These are phyloP conservation scores for Nakazawaea ishiwadae DNA, from an alignment of 805 yeast genomes.

Conservation along the genomic window DNA sequence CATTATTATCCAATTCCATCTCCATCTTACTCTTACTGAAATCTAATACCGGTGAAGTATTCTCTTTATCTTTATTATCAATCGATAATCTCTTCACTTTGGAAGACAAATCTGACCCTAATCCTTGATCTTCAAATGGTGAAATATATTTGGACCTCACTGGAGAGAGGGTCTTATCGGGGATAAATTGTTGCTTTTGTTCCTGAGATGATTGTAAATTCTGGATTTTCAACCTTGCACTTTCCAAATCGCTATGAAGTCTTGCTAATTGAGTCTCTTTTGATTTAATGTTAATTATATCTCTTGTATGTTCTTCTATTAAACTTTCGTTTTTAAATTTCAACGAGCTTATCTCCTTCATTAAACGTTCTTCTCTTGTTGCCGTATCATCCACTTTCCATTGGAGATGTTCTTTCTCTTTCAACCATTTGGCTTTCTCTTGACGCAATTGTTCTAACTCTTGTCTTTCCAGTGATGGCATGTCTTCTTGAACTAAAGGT, in stretches of 20 bases:
- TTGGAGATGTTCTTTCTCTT: slow-evolving; percentile 26
- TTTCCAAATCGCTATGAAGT: slow-evolving; percentile 57
- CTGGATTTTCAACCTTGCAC: slow-evolving; percentile 43
- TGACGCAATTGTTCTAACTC: slow-evolving; percentile 47
- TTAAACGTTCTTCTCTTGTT: slow-evolving; percentile 25
- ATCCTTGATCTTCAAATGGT: slow-evolving; percentile 10
- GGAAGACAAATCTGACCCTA: slow-evolving; percentile 23
- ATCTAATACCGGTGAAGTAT: slow-evolving; percentile 17
- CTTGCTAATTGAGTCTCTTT: slow-evolving; percentile 66
- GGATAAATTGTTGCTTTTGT: slow-evolving; percentile 3
- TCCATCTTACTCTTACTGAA: slow-evolving; percentile 17
- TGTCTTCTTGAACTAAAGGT: slow-evolving; percentile 13
- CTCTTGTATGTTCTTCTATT: slow-evolving; percentile 46
- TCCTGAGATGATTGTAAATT: slow-evolving; percentile 45
- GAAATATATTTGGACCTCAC: slow-evolving; percentile 7
- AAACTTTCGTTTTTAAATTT: slow-evolving; percentile 34
- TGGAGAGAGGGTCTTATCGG: slow-evolving; percentile 5
- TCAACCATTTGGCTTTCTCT: slow-evolving; percentile 49
- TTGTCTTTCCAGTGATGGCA: slow-evolving; percentile 26
- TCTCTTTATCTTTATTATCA: slow-evolving; percentile 21
- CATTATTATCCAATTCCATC: slow-evolving; percentile 38
- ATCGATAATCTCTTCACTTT: slow-evolving; percentile 30
- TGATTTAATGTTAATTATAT: slow-evolving; percentile 50
- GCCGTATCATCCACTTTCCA: slow-evolving; percentile 24
- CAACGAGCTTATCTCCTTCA: slow-evolving; percentile 29